Base-by-base conservation (phyloP, 495 filamentous ascomycete species). In the Lichenothelia convexa region DNA sequence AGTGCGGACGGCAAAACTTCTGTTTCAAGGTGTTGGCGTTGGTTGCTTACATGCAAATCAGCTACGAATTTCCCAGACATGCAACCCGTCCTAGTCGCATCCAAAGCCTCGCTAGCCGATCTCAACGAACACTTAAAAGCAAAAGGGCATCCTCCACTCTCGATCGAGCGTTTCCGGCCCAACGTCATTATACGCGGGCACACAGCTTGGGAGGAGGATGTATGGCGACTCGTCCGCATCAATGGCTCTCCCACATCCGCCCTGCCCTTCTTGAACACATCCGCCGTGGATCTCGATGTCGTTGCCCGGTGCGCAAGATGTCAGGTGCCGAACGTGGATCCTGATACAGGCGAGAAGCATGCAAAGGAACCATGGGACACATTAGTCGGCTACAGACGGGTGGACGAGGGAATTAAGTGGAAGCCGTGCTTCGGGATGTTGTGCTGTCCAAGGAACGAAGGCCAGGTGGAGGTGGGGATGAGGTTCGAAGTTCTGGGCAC, bases 381-480 rank as follows among this genome's bases (percentile, higher is more conserved):
- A 34, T 35, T 61, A 41, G 55, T 54, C 49, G 50, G 53, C 42
- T 61, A 53, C 35, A 27, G 57, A 19, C 21, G 53, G 18, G 51
- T 61, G 23, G 57, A 61, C 37, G 34, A 40, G 22, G 57, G 57
- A 1, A 50, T 54, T 17, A 58, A 42, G 41, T 57, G 39, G 22
- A 61, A 61, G 49, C 56, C 57, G 15, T 56, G 54, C 23, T 61
- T 61, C 45, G 57, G 57, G 3, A 61, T 61, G 57, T 32, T 59
- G 35, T 59, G 57, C 37, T 44, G 55, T 11, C 56, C 56, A 17
- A 44, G 47, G 42, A 42, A 48, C 3, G 62, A 68, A 44, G 67
- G 64, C n/a, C 46, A 41, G 41, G 42, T 73, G 29, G 50, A 57
- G 42, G 67, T 72, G 22, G 70, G 67, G 7, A 69, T 67, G 61